Evolutionary conservation across 148 eudicot species (phyloP), one percentile per base, ranked within the genome.

Genomic region (Silene uniflora): DNA sequence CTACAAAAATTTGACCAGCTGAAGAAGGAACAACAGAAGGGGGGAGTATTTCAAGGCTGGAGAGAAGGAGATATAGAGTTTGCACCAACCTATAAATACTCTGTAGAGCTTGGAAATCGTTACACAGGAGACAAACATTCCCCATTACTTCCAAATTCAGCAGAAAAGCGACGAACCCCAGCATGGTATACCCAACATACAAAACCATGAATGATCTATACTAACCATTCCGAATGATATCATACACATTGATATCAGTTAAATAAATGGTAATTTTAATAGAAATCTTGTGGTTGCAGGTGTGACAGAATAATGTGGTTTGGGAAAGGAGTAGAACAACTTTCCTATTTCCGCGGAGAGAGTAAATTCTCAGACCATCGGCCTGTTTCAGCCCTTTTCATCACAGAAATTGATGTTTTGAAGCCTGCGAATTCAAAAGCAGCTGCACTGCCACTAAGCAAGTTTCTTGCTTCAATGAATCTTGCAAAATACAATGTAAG

Each of bases 301-400:
- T 91, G 98, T 87, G 98, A 93, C 85, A 87, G 98, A 85, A 93
- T 93, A 56, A 75, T 93, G 71, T 93, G 98, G 97, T 76, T 82
- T 24, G 98, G 98, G 22, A 84, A 89, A 81, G 94, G 98, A 81
- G 85, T 89, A 77, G 82, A 86, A 59, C 97, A 91, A 81, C 86
- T 88, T 42, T 85, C 85, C 69, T 93, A 93, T 83, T 80, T 86
- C 22, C 89, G 97, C 23, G 87, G 93, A 55, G 96, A 89, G 78
- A 91, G 89, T 75, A 89, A 88, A 81, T 93, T 91, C 84, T 93
- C 98, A 6, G 98, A 93, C 77, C 98, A 93, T 73, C 84, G 98
- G n/a, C 98, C 98, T 54, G 97, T 93, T 67, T 91, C 93, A 69
- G 88, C 92, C 69, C 89, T 93, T 67, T 93, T 93, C 79, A 81